Conservation (phyloP, 108 stramenopile genomes). For the Cyclotella baltica region DNA sequence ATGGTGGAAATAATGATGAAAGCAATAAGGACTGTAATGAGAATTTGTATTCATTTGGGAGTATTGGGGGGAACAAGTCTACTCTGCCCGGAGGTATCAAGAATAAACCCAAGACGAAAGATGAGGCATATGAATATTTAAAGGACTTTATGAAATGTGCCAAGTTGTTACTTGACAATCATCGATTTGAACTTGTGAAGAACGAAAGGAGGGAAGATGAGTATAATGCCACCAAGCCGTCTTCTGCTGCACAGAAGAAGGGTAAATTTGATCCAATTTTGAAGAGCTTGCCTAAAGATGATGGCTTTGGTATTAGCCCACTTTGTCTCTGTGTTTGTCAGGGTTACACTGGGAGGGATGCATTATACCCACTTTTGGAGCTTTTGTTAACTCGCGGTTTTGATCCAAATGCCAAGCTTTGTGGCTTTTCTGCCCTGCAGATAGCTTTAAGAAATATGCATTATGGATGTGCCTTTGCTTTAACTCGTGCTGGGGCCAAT, state of each 20-base stretch:
- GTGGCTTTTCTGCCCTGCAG: slow-evolving; percentile 21
- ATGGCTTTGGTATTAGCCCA: slow-evolving; percentile 24
- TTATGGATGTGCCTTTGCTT: slow-evolving; percentile 27
- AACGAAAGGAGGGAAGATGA: slow-evolving; percentile 28
- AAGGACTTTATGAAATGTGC: slow-evolving; percentile 13
- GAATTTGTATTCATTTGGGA: neutral
- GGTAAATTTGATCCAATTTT: slow-evolving; percentile 14
- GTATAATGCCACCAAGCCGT: slow-evolving; percentile 2
- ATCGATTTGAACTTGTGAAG: slow-evolving; percentile 15
- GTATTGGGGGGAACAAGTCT: neutral
- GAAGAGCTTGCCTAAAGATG: slow-evolving; percentile 9
- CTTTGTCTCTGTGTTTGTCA: slow-evolving; percentile 23
- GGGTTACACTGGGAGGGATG: slow-evolving; percentile 22
- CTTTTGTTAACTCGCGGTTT: slow-evolving; percentile 23
- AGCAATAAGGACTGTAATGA: neutral
- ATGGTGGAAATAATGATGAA: neutral
- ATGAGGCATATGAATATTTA: slow-evolving; percentile 4
- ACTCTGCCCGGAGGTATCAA: slow-evolving; percentile 1
- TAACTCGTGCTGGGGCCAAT: slow-evolving; percentile 27
- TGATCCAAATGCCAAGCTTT: slow-evolving; percentile 17
- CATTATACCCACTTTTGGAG: slow-evolving; percentile 17
- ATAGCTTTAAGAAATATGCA: slow-evolving; percentile 19
- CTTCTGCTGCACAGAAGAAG: neutral
- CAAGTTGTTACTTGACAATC: slow-evolving; percentile 13
- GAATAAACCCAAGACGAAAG: neutral